phyloP scores from a whole-genome alignment of 2,329 filamentous ascomycete genomes.

The Botrytis deweyae region DNA sequence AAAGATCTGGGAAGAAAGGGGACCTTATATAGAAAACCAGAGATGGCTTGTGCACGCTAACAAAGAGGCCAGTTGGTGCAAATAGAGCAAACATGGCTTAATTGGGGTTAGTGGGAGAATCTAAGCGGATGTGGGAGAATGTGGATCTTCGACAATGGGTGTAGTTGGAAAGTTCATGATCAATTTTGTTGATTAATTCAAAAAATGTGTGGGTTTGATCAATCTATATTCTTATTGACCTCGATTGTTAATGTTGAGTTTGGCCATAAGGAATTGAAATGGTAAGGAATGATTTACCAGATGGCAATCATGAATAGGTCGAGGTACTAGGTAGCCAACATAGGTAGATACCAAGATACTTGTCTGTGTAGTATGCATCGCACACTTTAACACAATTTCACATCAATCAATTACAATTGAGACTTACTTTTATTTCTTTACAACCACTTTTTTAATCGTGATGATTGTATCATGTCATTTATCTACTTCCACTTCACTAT shows the following conservation, averaged over 20 bases:
- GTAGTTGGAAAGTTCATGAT: constrained; percentile 3
- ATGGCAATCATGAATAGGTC: not conserved
- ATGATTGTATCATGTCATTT: not conserved
- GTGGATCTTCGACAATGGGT: not conserved
- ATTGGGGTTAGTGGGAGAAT: not conserved
- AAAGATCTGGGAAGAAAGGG: constrained; percentile 24
- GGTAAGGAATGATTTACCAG: not conserved
- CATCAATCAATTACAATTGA: not conserved
- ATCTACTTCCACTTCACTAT: not conserved
- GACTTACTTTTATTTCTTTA: not conserved
- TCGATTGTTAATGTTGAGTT: not conserved
- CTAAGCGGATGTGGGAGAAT: not conserved
- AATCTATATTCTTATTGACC: not conserved
- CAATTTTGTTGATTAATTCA: not conserved
- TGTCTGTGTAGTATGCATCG: not conserved
- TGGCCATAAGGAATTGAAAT: not conserved
- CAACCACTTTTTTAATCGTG: not conserved
- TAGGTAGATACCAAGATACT: not conserved
- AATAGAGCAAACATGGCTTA: not conserved
- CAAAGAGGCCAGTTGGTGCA: not conserved
- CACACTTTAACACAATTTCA: not conserved
- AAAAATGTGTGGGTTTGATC: not conserved
- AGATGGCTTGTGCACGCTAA: not conserved
- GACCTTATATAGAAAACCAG: not conserved
- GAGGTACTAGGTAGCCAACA: not conserved